Percentiles rank a stretch among this genome's conserved stretches.
These are phyloP conservation scores for Blastobotrys parvus DNA, from an alignment of 805 yeast genomes.

Conservation along the genomic window DNA sequence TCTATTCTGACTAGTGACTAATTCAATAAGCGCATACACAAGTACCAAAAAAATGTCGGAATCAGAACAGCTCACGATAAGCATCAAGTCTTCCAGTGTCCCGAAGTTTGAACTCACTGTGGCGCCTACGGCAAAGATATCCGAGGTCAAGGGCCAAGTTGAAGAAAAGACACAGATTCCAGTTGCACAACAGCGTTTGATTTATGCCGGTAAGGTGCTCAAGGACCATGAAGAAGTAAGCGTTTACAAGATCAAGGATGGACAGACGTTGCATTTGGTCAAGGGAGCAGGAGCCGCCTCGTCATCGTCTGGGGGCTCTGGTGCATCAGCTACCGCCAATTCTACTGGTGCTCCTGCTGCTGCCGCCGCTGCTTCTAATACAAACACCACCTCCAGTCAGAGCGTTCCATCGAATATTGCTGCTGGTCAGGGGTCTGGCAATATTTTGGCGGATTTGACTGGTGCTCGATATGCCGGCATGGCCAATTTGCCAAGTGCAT, in stretches of 20 bases:
- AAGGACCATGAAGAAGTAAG: conserved; percentile 73
- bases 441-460: conserved; percentile 86
- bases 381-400: conserved; percentile 18
- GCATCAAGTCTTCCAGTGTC: conserved; percentile 47
- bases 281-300: conserved; percentile 60
- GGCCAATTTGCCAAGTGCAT: conserved; percentile 76
- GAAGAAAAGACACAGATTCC: conserved; percentile 58
- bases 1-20: too few species aligned
- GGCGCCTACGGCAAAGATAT: conserved; percentile 46
- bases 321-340: conserved; percentile 21
- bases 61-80: neutral
- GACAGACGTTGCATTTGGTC: conserved; percentile 84
- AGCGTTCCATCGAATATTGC: conserved; percentile 70
- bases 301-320: conserved; percentile 8
- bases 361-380: conserved; percentile 14
- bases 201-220: conserved; percentile 88
- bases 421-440: conserved; percentile 81
- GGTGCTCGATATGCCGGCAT: conserved; percentile 95
- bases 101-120: conserved; percentile 64
- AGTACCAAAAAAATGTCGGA: neutral
- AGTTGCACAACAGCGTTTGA: conserved; percentile 74
- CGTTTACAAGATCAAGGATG: conserved; percentile 72
- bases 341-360: conserved; percentile 20
- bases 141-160: conserved; percentile 59
- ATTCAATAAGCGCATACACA: too few species aligned